phyloP scores from a whole-genome alignment of 2,329 filamentous ascomycete genomes.

The Paecilomyces niveus region DNA sequence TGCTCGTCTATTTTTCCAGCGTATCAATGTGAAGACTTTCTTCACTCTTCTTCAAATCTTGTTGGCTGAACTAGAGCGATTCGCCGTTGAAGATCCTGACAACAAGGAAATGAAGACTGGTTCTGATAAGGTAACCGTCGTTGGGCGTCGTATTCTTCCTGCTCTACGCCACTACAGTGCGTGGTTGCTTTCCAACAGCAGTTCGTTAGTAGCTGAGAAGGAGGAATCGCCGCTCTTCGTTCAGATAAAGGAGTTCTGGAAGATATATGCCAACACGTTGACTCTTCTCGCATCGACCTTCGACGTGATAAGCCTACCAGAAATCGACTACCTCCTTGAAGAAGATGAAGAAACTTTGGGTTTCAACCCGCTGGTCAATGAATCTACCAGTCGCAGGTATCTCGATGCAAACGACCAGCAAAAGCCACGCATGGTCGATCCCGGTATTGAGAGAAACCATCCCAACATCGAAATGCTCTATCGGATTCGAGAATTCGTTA shows the following conservation, averaged over 20 bases:
- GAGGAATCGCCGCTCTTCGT: constrained; percentile 48
- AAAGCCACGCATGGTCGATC: constrained; percentile 49
- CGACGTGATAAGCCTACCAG: constrained; percentile 48
- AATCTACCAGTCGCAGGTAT: constrained; percentile 47
- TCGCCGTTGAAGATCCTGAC: constrained; percentile 43
- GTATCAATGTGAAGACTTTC: constrained; percentile 73
- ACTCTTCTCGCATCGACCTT: constrained; percentile 55
- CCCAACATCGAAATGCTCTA: constrained; percentile 61
- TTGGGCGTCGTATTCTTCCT: constrained; percentile 56
- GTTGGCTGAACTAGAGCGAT: constrained; percentile 60
- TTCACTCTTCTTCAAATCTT: constrained; percentile 64
- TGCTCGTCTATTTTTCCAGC: constrained; percentile 55
- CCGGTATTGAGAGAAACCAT: constrained; percentile 45
- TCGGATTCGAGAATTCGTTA: constrained; percentile 55
- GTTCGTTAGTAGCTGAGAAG: constrained; percentile 47
- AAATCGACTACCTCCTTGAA: constrained; percentile 57
- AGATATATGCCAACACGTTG: constrained; percentile 56
- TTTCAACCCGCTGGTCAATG: constrained; percentile 53
- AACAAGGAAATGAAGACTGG: constrained; percentile 30
- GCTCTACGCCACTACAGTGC: constrained; percentile 60
- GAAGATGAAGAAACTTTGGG: constrained; percentile 62
- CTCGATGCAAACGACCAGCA: constrained; percentile 34
- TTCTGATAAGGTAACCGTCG: constrained; percentile 48
- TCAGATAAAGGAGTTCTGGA: constrained; percentile 58
- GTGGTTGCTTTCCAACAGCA: constrained; percentile 55